Conservation (phyloP, 768 basidiomycete genomes). For the Psilocybe tampanensis region DNA sequence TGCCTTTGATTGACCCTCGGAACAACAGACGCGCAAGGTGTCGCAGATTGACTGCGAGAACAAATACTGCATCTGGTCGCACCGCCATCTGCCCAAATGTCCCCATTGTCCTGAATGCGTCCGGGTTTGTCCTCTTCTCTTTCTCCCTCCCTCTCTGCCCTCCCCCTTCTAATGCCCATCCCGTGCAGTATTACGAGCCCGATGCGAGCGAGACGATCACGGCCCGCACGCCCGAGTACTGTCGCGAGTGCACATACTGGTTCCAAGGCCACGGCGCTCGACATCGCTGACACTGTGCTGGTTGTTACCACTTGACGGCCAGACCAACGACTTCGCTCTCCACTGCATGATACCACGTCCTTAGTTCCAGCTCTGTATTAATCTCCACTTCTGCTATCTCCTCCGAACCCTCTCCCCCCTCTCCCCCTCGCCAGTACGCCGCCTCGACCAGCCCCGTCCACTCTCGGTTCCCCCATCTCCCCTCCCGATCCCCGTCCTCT, state of each 20-base stretch:
- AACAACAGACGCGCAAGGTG: slow-evolving; percentile 43
- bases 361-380: slow-evolving; percentile 41
- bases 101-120: slow-evolving; percentile 45
- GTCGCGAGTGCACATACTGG: slow-evolving; percentile 61
- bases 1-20: not conserved
- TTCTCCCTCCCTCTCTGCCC: slow-evolving; percentile 5
- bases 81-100: slow-evolving; percentile 34
- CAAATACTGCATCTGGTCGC: slow-evolving; percentile 41
- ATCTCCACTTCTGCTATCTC: slow-evolving; percentile 20
- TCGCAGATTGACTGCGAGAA: slow-evolving; percentile 58
- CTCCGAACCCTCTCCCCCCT: slow-evolving; percentile 14
- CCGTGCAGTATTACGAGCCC: slow-evolving; percentile 66
- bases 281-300: slow-evolving; percentile 32
- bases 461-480: slow-evolving; percentile 81
- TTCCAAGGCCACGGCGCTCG: slow-evolving; percentile 49
- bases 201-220: slow-evolving; percentile 67
- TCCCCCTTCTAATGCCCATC: slow-evolving; percentile 5
- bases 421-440: slow-evolving; percentile 66
- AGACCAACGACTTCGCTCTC: slow-evolving; percentile 82
- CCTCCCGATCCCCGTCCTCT: slow-evolving; percentile 68
- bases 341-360: slow-evolving; percentile 84
- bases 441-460: slow-evolving; percentile 84
- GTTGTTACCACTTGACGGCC: slow-evolving; percentile 70
- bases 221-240: slow-evolving; percentile 51
- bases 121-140: slow-evolving; percentile 36